These are phyloP conservation scores for Leucocoprinus sp. DNA, from an alignment of 768 basidiomycete genomes.

Conservation along the genomic window DNA sequence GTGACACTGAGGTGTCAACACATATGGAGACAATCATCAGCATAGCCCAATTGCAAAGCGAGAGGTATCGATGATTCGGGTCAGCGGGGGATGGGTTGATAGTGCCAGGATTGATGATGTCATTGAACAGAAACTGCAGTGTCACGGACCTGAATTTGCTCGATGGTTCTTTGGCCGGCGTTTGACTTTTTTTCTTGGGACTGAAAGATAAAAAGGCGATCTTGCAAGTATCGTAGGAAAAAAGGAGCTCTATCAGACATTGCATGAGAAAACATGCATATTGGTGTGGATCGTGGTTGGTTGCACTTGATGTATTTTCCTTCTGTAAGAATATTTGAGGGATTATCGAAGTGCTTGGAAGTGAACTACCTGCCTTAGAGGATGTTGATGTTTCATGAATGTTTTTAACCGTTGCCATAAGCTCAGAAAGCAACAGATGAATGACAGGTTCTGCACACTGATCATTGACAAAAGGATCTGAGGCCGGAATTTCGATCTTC, in stretches of 20 bases:
- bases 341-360: too few species aligned
- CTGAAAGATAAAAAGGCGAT: slow-evolving; percentile 75
- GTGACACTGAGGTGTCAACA: slow-evolving; percentile 59
- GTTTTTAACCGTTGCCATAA: slow-evolving; percentile 52
- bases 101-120: slow-evolving; percentile 72
- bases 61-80: slow-evolving; percentile 46
- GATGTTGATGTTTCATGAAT: slow-evolving; percentile 23
- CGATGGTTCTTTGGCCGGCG: slow-evolving; percentile 54
- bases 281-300: slow-evolving; percentile 28
- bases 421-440: slow-evolving; percentile 66
- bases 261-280: slow-evolving; percentile 86
- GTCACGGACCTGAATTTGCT: slow-evolving; percentile 57
- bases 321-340: too few species aligned
- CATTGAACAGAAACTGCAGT: slow-evolving; percentile 73
- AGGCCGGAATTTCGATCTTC: slow-evolving; percentile 42
- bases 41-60: slow-evolving; percentile 80
- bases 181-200: slow-evolving; percentile 53
- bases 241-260: slow-evolving; percentile 82
- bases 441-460: slow-evolving; percentile 50
- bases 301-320: background rate
- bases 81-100: slow-evolving; percentile 54
- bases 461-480: slow-evolving; percentile 22
- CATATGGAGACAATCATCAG: slow-evolving; percentile 91
- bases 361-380: background rate
- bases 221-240: slow-evolving; percentile 92